Percentiles rank a stretch among this genome's conserved stretches.
Evolutionary conservation across 73 alveolate genomes (phyloP).

Genomic region (Paramecium octaurelia): DNA sequence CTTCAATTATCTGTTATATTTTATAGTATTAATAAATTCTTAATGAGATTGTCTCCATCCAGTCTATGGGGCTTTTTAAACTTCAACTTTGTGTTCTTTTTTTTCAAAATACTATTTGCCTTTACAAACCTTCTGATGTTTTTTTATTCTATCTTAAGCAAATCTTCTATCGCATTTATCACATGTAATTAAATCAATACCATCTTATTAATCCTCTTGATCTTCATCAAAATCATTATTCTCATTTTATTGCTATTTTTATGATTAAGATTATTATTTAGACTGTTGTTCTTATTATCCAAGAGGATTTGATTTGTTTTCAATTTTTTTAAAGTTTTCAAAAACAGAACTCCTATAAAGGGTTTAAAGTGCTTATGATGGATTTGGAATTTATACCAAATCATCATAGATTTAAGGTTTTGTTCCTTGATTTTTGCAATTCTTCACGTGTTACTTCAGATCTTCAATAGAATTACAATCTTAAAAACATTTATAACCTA

Average conservation of each 20-base stretch:
- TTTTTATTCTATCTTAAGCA: slow-evolving; percentile 59
- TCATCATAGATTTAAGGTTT: slow-evolving; percentile 40
- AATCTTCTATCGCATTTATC: slow-evolving; percentile 64
- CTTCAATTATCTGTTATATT: slow-evolving; percentile 70
- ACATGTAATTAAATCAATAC: slow-evolving; percentile 45
- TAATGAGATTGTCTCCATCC: slow-evolving; percentile 80
- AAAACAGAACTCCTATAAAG: background rate
- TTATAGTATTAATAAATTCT: slow-evolving; percentile 65
- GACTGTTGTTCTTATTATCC: background rate
- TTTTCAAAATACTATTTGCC: slow-evolving; percentile 33
- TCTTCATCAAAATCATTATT: background rate
- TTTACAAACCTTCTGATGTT: slow-evolving; percentile 60
- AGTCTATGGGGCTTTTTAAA: slow-evolving; percentile 62
- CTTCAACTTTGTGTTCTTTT: slow-evolving; percentile 56
- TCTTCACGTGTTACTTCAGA: background rate
- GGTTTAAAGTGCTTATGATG: background rate
- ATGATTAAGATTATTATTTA: background rate
- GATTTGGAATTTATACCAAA: background rate
- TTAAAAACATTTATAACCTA: slow-evolving; percentile 33
- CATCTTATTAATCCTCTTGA: background rate
- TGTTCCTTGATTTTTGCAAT: background rate
- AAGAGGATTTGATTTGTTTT: background rate
- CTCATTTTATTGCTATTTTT: background rate
- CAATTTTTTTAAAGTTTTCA: background rate
- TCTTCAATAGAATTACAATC: background rate